Evolutionary conservation across 78 protist genomes (phyloP).

Genomic region (Tieghemostelium lacteum): DNA sequence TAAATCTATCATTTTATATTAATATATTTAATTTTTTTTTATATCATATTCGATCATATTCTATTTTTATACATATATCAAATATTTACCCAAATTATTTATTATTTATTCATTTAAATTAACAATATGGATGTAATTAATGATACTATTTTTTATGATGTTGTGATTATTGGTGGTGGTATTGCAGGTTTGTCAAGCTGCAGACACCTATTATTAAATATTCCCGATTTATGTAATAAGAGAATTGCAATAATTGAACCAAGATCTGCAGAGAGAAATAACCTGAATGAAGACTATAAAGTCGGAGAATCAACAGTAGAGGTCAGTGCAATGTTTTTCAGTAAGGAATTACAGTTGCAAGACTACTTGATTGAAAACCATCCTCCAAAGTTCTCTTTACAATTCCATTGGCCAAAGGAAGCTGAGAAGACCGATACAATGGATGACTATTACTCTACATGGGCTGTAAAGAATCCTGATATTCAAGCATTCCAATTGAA

Average conservation of each 20-base stretch:
- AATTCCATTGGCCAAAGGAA: constrained; percentile 37
- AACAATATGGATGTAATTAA: too few relatives aligned
- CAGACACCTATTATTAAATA: neutral
- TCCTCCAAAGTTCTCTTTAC: constrained; percentile 22
- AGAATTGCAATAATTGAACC: constrained; percentile 17
- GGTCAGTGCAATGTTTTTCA: constrained; percentile 13
- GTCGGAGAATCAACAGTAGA: constrained; percentile 40
- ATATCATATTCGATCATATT: too few relatives aligned
- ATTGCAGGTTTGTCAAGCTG: neutral
- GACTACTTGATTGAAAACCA: constrained; percentile 33
- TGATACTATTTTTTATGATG: too few relatives aligned
- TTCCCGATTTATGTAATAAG: neutral
- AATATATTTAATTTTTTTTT: too few relatives aligned
- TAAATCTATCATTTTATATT: too few relatives aligned
- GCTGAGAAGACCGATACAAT: neutral
- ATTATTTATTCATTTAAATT: too few relatives aligned
- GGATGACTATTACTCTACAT: constrained; percentile 4
- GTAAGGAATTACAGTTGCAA: constrained; percentile 18
- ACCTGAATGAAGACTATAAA: constrained; percentile 14
- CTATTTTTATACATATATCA: too few relatives aligned
- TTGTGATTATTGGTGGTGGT: neutral
- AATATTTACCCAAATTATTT: too few relatives aligned
- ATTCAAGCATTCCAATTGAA: constrained; percentile 37
- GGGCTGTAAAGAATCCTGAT: constrained; percentile 18
- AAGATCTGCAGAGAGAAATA: neutral